Conservation (phyloP, 2,329 filamentous ascomycete genomes). For the Fusarium poae region DNA sequence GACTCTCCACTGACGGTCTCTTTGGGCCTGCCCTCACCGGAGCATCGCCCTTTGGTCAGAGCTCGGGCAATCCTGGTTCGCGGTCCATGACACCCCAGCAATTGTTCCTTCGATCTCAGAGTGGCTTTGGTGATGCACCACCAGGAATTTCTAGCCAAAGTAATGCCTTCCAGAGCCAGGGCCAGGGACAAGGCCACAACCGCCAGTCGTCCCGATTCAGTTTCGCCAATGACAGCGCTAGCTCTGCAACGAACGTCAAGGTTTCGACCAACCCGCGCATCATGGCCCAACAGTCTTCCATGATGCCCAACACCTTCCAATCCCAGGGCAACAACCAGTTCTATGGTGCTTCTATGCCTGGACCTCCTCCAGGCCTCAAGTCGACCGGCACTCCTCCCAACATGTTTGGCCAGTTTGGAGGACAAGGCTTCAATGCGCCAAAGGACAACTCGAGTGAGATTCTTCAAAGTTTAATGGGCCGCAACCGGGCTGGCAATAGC, state of each 20-base stretch:
- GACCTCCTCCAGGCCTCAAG: conserved; percentile 94
- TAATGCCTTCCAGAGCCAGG: conserved; percentile 61
- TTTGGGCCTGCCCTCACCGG: conserved; percentile 66
- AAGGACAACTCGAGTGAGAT: conserved; percentile 77
- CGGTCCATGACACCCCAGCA: conserved; percentile 86
- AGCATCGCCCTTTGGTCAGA: conserved; percentile 61
- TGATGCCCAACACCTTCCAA: conserved; percentile 79
- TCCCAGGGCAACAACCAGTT: conserved; percentile 75
- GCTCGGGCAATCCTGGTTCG: conserved; percentile 66
- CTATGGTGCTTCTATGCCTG: conserved; percentile 87
- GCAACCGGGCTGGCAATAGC: conserved; percentile 73
- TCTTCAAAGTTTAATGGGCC: conserved; percentile 84
- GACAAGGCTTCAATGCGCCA: conserved; percentile 74
- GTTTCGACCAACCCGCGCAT: conserved; percentile 82
- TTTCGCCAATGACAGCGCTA: conserved; percentile 81
- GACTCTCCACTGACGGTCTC: conserved; percentile 65
- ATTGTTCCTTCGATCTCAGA: conserved; percentile 74
- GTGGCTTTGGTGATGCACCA: conserved; percentile 70
- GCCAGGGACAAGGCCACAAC: conserved; percentile 75
- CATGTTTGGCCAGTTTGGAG: conserved; percentile 94
- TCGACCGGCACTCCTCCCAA: conserved; percentile 94
- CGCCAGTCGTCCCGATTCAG: conserved; percentile 89
- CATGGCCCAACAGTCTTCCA: conserved; percentile 87
- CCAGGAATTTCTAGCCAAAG: conserved; percentile 65
- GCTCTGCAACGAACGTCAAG: conserved; percentile 71